Percentiles rank a stretch among this genome's conserved stretches.
These are phyloP conservation scores for Rhodotorula sp. DNA, from an alignment of 1,284 basidiomycete species.

Conservation along the genomic window DNA sequence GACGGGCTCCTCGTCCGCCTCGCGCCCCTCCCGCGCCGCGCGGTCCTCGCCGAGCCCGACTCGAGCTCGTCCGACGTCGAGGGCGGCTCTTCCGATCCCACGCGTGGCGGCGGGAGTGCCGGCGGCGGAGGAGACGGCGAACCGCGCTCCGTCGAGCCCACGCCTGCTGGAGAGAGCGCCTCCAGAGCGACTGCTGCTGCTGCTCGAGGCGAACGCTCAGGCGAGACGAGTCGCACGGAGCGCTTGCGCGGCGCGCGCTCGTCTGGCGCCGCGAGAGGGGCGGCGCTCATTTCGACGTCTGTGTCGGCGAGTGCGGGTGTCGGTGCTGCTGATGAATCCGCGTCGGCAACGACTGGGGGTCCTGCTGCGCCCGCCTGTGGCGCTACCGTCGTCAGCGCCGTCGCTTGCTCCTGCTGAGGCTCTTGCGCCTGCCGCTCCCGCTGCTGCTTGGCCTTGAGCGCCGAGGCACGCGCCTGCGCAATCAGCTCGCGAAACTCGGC, in stretches of 20 bases:
- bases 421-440: neutral
- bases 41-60: neutral
- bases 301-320: neutral
- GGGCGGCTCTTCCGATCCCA: too few species aligned
- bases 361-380: too few species aligned
- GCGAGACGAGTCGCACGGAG: conserved; percentile 13
- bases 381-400: too few species aligned
- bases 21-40: neutral
- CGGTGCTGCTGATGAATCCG: neutral
- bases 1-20: neutral
- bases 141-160: neutral
- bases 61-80: too few species aligned
- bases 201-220: neutral
- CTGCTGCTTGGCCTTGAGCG: neutral
- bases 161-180: neutral
- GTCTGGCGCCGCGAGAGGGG: neutral
- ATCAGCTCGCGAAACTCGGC: conserved; percentile 13
- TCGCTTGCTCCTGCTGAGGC: too few species aligned
- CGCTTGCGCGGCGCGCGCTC: neutral
- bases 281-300: neutral
- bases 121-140: neutral
- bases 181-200: neutral
- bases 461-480: conserved; percentile 10
- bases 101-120: neutral
- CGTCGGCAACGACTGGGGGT: neutral